These are phyloP conservation scores for Lepiota subincarnata DNA, from an alignment of 768 basidiomycete genomes.

Conservation along the genomic window DNA sequence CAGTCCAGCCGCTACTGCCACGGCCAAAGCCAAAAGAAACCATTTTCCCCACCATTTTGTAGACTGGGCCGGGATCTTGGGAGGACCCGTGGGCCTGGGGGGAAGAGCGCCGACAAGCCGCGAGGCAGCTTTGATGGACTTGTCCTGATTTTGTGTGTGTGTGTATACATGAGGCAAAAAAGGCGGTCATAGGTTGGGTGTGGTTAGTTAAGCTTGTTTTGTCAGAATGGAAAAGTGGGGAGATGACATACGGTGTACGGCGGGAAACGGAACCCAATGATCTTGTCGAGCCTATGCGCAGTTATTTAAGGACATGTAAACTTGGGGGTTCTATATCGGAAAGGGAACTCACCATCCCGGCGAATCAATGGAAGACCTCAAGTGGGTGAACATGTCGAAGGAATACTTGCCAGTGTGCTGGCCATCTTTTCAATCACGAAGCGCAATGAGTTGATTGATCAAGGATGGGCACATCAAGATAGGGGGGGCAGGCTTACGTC, in stretches of 20 bases:
- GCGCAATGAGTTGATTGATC: not conserved
- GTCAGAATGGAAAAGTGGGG: too few relatives aligned
- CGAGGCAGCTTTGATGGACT: not conserved
- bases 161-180: too few relatives aligned
- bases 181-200: too few relatives aligned
- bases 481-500: slow-evolving; percentile 45
- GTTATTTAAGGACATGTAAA: not conserved
- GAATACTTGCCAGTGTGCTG: slow-evolving; percentile 67
- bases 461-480: not conserved
- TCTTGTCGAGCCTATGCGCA: slow-evolving; percentile 40
- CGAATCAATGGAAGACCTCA: slow-evolving; percentile 55
- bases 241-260: slow-evolving; percentile 43
- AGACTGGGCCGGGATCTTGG: slow-evolving; percentile 18
- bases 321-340: too few relatives aligned
- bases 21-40: slow-evolving; percentile 43
- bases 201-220: too few relatives aligned
- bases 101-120: slow-evolving; percentile 27
- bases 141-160: not conserved
- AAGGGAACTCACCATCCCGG: slow-evolving; percentile 46
- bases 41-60: slow-evolving; percentile 40
- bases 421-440: slow-evolving; percentile 42
- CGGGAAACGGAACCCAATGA: slow-evolving; percentile 54
- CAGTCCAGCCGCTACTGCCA: slow-evolving; percentile 40
- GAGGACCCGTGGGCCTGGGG: slow-evolving; percentile 40
- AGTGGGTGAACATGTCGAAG: slow-evolving; percentile 78